Evolutionary conservation across 495 filamentous ascomycete genomes (phyloP).

Genomic region (Tuber microsphaerosporum): DNA sequence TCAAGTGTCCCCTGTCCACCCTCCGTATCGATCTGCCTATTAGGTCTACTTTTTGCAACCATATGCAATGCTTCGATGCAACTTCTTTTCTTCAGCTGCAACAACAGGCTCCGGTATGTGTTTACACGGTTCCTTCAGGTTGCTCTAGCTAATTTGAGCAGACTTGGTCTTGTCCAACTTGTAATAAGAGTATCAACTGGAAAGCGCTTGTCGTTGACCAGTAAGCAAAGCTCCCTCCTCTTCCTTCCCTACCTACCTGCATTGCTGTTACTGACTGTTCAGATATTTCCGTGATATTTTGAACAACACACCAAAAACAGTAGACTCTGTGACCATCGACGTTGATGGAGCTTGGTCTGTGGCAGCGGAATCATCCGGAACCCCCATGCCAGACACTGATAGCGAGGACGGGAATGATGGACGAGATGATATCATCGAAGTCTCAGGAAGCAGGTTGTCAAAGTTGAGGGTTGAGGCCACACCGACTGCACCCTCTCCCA

Average conservation of each 20-base stretch:
- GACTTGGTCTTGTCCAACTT: conserved; percentile 89
- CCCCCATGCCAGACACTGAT: conserved; percentile 41
- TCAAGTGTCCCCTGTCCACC: conserved; percentile 87
- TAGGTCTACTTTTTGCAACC: conserved; percentile 69
- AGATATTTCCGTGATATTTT: conserved; percentile 90
- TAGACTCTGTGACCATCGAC: conserved; percentile 83
- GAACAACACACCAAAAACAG: conserved; percentile 55
- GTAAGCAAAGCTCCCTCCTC: conserved; percentile 47
- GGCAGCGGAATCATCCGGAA: conserved; percentile 43
- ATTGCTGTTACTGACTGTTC: conserved; percentile 19
- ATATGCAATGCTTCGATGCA: conserved; percentile 96
- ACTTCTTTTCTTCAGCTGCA: conserved; percentile 85
- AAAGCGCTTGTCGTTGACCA: conserved; percentile 78
- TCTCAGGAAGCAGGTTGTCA: conserved; percentile 42
- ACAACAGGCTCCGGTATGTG: conserved; percentile 68
- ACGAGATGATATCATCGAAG: conserved; percentile 59
- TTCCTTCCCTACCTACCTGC: conserved; percentile 5
- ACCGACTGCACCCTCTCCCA: conserved; percentile 39
- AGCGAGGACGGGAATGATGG: conserved; percentile 60
- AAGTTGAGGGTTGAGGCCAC: conserved; percentile 24
- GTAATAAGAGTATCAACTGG: conserved; percentile 73
- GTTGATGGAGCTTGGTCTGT: conserved; percentile 74
- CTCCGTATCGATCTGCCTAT: conserved; percentile 72
- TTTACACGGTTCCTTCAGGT: background rate
- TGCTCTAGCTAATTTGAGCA: conserved; percentile 14